Conservation (phyloP, 2,329 filamentous ascomycete genomes). For the Phialophora tarda region DNA sequence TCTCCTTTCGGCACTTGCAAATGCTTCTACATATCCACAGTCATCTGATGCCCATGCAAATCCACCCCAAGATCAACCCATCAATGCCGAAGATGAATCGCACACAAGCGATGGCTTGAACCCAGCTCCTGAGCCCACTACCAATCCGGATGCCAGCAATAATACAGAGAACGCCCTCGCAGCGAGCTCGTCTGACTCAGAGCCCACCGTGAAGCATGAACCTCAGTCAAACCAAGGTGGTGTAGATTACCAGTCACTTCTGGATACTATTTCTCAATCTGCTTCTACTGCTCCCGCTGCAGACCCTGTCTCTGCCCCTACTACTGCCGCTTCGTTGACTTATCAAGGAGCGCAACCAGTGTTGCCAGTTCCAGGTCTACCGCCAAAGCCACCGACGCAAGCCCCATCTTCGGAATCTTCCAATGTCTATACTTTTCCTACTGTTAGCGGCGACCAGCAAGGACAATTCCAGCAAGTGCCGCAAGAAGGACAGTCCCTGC, state of each 20-base stretch:
- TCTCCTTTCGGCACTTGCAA: slow-evolving; percentile 31
- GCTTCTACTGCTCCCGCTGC: slow-evolving; percentile 42
- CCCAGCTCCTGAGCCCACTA: slow-evolving; percentile 20
- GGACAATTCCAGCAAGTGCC: slow-evolving; percentile 23
- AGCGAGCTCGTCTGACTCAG: slow-evolving; percentile 21
- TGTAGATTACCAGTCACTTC: slow-evolving; percentile 56
- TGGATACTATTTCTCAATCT: slow-evolving; percentile 54
- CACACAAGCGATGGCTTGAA: slow-evolving; percentile 19
- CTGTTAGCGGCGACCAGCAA: slow-evolving; percentile 17
- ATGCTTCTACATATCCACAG: slow-evolving; percentile 23
- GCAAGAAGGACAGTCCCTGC: not conserved
- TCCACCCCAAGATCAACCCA: slow-evolving; percentile 10
- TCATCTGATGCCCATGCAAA: slow-evolving; percentile 27
- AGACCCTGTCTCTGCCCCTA: slow-evolving; percentile 40
- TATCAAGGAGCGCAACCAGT: slow-evolving; percentile 44
- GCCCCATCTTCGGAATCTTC: slow-evolving; percentile 46
- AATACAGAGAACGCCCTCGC: slow-evolving; percentile 7
- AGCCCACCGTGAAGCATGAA: slow-evolving; percentile 23
- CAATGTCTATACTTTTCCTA: slow-evolving; percentile 36
- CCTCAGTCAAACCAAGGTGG: slow-evolving; percentile 42
- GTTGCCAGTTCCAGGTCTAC: slow-evolving; percentile 48
- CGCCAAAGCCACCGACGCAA: slow-evolving; percentile 54
- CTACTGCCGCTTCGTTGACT: slow-evolving; percentile 40
- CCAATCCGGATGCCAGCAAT: slow-evolving; percentile 16
- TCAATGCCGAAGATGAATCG: slow-evolving; percentile 16